Evolutionary conservation across 2,329 filamentous ascomycete genomes (phyloP), one percentile per base, ranked within the genome.

Genomic region (Hypoxylon sp.): DNA sequence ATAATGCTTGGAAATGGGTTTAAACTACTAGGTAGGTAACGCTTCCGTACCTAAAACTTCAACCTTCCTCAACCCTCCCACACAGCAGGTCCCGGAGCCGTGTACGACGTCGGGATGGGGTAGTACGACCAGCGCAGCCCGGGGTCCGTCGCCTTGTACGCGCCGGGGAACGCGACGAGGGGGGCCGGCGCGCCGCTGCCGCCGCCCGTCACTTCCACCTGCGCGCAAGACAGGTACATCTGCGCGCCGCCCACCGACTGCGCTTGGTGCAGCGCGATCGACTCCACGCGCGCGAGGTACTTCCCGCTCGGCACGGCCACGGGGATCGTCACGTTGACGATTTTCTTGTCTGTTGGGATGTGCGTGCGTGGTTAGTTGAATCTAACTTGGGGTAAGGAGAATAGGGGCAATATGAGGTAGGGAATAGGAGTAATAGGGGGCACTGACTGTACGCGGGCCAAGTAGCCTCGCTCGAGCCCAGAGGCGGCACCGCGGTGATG

Each of bases 251-350:
- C 74, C 4, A 74, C 72, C 6, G 44, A 61, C 33, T 79, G 75
- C 3, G 79, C 77, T 8, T 74, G 72, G 66, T 80, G 79, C n/a
- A 80, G 73, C 2, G 75, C 78, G 59, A 81, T 74, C 31, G 77
- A 77, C 61, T 81, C 79, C 4, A 79, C 76, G 44, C 80, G 76
- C 25, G 80, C 72, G 1, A 81, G 76, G 65, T 81, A 81, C 49
- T 79, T 76, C 20, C 80, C 79, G 60, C 72, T 75, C 1, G 79
- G 79, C 8, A 78, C 63, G 49, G 69, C 74, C 50, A 69, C 71
- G 44, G 79, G 79, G 54, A 81, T 75, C 11, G 75, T 77, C 62
- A 83, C 78, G 58, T 73, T 72, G 30, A 77, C 73, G 37, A 56
- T 40, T 46, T 75, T 70, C 62, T 75, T 75, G 68, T 75, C 74